These are phyloP conservation scores for Starmerella floris DNA, from an alignment of 805 yeast genomes.

Conservation along the genomic window DNA sequence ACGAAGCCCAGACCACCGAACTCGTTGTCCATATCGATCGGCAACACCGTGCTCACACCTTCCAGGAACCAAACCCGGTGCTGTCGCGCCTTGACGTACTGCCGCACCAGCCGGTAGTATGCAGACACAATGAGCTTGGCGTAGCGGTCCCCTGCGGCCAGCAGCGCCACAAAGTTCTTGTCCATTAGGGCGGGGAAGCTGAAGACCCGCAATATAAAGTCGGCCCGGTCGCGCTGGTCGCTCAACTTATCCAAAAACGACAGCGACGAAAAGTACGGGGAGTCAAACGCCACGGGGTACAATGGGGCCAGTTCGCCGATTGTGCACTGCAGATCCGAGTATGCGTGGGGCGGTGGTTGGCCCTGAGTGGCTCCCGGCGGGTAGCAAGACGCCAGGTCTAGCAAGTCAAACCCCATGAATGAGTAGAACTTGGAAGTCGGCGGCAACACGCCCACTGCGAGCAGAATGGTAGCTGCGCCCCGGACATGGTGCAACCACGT, in stretches of 20 bases:
- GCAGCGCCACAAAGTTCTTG: slow-evolving; percentile 56
- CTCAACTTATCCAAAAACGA: slow-evolving; percentile 68
- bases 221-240: slow-evolving; percentile 72
- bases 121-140: slow-evolving; percentile 88
- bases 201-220: slow-evolving; percentile 73
- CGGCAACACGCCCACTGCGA: slow-evolving; percentile 90
- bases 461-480: slow-evolving; percentile 89
- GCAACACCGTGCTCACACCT: slow-evolving; percentile 77
- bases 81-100: slow-evolving; percentile 74
- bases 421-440: slow-evolving; percentile 52
- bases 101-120: slow-evolving; percentile 67
- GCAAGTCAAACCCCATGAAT: slow-evolving; percentile 71
- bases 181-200: slow-evolving; percentile 89
- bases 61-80: slow-evolving; percentile 88
- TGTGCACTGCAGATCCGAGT: slow-evolving; percentile 41
- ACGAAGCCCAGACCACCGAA: slow-evolving; percentile 46
- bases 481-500: slow-evolving; percentile 97
- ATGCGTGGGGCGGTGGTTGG: slow-evolving; percentile 11
- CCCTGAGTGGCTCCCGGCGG: slow-evolving; percentile 4
- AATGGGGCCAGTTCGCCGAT: slow-evolving; percentile 74
- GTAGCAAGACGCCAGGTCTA: slow-evolving; percentile 62
- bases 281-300: slow-evolving; percentile 69
- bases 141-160: slow-evolving; percentile 71
- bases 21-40: slow-evolving; percentile 74
- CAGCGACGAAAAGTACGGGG: slow-evolving; percentile 77